Base-by-base conservation (phyloP, 441 rosid species). In the Geranium incanum region DNA sequence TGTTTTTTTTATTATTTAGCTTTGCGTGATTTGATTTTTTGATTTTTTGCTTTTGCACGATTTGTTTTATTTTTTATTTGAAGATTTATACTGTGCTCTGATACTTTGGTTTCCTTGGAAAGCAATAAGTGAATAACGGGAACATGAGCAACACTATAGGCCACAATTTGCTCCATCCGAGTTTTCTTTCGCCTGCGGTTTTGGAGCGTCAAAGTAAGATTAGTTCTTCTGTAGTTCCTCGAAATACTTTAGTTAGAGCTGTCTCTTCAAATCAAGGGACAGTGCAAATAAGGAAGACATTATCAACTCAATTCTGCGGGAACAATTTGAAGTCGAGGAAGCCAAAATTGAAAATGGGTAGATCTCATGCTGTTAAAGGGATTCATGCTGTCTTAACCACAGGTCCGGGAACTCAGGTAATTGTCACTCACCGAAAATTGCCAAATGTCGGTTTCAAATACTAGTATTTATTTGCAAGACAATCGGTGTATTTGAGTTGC, bases 381-480 rank as follows among this genome's bases (percentile, higher is more conserved):
- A 66, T 73, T 68, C 84, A 81, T 50, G 91, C 99, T 66, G 88
- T 88, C 7, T 84, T 95, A 72, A 84, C 95, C 9, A 78, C 84
- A 84, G 93, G 87, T 85, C 85, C 92, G 2, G 72, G 94, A 73
- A 84, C 93, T 55, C 84, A 88, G 96, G 97, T 92, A 70, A 67
- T 52, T 23, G 8, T 41, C 68, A 23, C 63, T 36, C 66, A 9
- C 62, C 36, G 33, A 43, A 19, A 63, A 66, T 75, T 66, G 38
- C 23, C 11, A 6, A 15, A 11, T 19, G 72, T 50, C 43, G 68
- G n/a, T 71, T 52, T 67, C 59, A 45, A 64, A 77, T 69, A 12
- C 36, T 62, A 55, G 21, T 55, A 55, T 55, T 15, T 55, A 2
- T 9, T 43, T 55, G 62, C 21, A 55, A 55, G 18, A 55, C 62